Evolutionary conservation across 2,329 filamentous ascomycete genomes (phyloP), one percentile per base, ranked within the genome.

Genomic region (Nothopassalora personata): DNA sequence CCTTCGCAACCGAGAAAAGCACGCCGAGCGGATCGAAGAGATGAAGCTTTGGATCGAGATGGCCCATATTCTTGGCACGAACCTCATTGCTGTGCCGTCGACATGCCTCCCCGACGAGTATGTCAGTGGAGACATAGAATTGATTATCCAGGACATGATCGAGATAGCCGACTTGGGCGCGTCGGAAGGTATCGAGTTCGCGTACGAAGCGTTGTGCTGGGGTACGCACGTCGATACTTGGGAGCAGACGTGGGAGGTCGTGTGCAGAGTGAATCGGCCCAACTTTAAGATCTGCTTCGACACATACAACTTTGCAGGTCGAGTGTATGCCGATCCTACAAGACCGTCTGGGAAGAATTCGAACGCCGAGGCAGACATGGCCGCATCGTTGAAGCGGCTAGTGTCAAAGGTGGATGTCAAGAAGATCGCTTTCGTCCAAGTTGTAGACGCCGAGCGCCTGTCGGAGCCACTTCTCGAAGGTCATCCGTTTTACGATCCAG

Each of bases 241-340:
- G 89, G 88, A 91, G 70, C 75, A 77, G 10, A 84, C 82, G 64
- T 93, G 87, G 86, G 82, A 86, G 6, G 76, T 91, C 2, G 84
- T 91, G 0, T 74, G 79, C 65, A 75, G 75, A 2, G 87, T 91
- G 30, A 79, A 89, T 71, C 74, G 87, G 7, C 73, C 80, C 8
- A 92, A 92, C 72, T 90, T 92, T 68, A 89, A 89, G 7, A 76
- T 91, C 45, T 91, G 88, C 69, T 78, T 92, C 27, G 89, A 92
- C 72, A 90, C 86, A 0, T 92, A 90, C 76, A 90, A 92, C 72
- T 87, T 92, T 60, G 83, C 87, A 0, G 88, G 83, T 0, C 76
- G 85, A 5, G 82, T 90, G 60, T 92, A 83, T 64, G 89, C 86
- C 0, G 88, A 92, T 67, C 89, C 88, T 0, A 73, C 83, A 0